Percentiles rank a stretch among this genome's conserved stretches.
Conservation (phyloP, 192 early-diverging fungal genomes). For the Jimgerdemannia lactiflua region DNA sequence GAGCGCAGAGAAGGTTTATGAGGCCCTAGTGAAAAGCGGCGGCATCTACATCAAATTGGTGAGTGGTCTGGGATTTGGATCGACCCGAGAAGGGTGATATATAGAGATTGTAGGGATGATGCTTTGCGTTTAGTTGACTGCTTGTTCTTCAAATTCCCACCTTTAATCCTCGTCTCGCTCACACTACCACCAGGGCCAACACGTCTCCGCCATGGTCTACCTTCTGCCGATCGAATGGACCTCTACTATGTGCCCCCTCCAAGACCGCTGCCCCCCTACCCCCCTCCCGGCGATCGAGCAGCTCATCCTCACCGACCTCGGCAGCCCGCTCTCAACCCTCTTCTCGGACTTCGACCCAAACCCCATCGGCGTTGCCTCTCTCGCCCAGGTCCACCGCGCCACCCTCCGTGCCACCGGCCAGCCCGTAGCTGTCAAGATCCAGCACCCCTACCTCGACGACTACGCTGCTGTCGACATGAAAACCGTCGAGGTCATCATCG, state of each 20-base stretch:
- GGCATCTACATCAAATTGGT: constrained; percentile 87
- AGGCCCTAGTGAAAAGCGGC: constrained; percentile 62
- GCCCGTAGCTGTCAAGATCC: constrained; percentile 93
- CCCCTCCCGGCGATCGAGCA: constrained; percentile 64
- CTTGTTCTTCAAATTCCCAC: no score
- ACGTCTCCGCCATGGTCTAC: constrained; percentile 79
- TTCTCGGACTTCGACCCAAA: constrained; percentile 77
- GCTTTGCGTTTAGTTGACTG: no score
- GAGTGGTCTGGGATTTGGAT: neutral
- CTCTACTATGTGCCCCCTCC: constrained; percentile 73
- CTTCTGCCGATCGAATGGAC: constrained; percentile 92
- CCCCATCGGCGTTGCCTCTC: constrained; percentile 90
- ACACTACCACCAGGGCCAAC: constrained; percentile 52
- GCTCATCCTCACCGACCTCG: constrained; percentile 69
- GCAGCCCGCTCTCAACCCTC: constrained; percentile 56
- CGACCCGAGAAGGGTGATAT: no score
- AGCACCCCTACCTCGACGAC: constrained; percentile 80
- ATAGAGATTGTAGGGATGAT: no score
- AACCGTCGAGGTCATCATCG: constrained; percentile 61
- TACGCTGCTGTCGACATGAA: constrained; percentile 81
- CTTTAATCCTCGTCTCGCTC: no score
- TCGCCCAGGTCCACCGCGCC: constrained; percentile 92
- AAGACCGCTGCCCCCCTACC: constrained; percentile 82
- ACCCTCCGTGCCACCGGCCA: constrained; percentile 55
- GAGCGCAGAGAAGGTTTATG: constrained; percentile 62